phyloP scores from a whole-genome alignment of 306 rosid species.

The Begonia peltatifolia region DNA sequence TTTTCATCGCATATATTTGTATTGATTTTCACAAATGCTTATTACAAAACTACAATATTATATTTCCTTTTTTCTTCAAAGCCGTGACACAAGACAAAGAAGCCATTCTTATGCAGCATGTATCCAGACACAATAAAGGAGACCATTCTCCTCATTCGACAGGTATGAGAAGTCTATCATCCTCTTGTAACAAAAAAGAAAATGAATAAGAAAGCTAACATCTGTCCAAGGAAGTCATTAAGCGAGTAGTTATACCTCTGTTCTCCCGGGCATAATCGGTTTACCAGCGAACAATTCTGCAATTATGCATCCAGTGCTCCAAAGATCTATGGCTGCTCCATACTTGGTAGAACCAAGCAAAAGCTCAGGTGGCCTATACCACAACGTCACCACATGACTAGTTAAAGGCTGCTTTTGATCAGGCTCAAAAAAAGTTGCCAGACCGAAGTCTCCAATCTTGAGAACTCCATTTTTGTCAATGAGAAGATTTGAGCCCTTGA shows the following conservation, averaged over 20 bases:
- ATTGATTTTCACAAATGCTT: no score
- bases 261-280: constrained; percentile 95
- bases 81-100: no score
- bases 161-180: no score
- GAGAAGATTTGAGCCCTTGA: constrained; percentile 87
- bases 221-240: background rate
- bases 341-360: constrained; percentile 76
- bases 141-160: no score
- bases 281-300: constrained; percentile 73
- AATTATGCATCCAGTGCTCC: constrained; percentile 90
- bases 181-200: no score
- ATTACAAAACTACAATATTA: no score
- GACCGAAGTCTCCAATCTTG: constrained; percentile 90
- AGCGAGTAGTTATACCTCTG: constrained; percentile 47
- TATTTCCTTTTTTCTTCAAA: no score
- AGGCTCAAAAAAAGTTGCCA: constrained; percentile 57
- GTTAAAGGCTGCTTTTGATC: constrained; percentile 55
- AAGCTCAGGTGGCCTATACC: constrained; percentile 96
- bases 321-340: constrained; percentile 64
- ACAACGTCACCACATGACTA: constrained; percentile 83
- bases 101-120: no score
- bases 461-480: constrained; percentile 61
- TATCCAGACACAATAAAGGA: no score
- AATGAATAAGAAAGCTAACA: background rate
- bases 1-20: no score